Base-by-base conservation (phyloP, 352 stramenopile species). In the Pythium oligandrum region DNA sequence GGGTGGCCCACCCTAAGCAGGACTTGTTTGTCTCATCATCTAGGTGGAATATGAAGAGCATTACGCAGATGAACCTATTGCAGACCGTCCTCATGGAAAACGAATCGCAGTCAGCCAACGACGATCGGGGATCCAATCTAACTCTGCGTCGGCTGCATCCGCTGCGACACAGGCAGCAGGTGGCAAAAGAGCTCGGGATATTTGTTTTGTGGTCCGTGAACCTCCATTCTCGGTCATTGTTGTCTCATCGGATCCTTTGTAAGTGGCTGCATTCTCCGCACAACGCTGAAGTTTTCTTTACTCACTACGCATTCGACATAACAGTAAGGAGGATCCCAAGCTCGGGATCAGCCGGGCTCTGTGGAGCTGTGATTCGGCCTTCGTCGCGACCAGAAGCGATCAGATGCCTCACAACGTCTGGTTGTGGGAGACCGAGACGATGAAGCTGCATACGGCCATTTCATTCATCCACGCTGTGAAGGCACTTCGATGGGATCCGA, bases 321-420 rank as follows among this genome's bases (percentile, higher is more conserved):
- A 26, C 40, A 93, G 83, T 12, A 82, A 78, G 58, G 75, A 88
- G 43, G 81, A 84, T 53, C 80, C 78, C 0, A 86, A 78, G 42
- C 78, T 93, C 55, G 83, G 83, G 45, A 66, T 93, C 36, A 81
- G 78, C 35, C 70, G 78, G 36, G 70, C 78, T 10, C 34, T 72
- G 11, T 93, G 83, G 83, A 91, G 77, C 55, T 64, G 61, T 12
- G 75, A 93, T 46, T 84, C 81, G 8, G 57, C 69, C 37, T 90
- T 83, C 63, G 44, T 92, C 39, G 83, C 73, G 26, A 88, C 83
- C 4, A 90, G 82, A 61, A 90, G 80, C 39, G 83, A 93, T 38
- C 68, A 85, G 30, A 93, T 90, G 78, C 80, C 83, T 10, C 82
- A 88, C 53, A 89, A 91, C 45, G 70, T 93, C 34, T 93, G 83